Evolutionary conservation across 352 stramenopile species (phyloP).

Genomic region (Albugo candida): DNA sequence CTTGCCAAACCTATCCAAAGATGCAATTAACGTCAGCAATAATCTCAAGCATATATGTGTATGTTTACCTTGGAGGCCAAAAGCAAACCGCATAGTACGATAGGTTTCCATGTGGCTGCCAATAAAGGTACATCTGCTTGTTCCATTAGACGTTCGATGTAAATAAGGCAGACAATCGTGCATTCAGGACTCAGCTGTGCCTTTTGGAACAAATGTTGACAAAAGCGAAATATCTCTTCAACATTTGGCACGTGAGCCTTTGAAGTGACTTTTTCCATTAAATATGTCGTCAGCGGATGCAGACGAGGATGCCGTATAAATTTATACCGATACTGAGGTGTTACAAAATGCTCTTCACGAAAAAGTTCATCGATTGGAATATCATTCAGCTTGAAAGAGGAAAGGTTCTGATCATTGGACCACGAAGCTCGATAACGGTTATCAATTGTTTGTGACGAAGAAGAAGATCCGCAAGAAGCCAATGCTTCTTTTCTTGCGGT

Average conservation of each 20-base stretch:
- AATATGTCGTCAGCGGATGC: constrained; percentile 54
- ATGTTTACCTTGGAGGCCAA: constrained; percentile 88
- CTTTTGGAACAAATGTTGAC: constrained; percentile 91
- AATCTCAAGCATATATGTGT: neutral
- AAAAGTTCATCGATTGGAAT: constrained; percentile 68
- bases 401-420: neutral
- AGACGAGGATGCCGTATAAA: constrained; percentile 55
- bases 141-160: constrained; percentile 98
- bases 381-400: constrained; percentile 40
- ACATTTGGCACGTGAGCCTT: constrained; percentile 74
- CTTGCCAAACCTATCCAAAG: constrained; percentile 84
- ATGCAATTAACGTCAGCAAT: neutral
- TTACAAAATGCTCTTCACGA: constrained; percentile 77
- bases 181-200: constrained; percentile 96
- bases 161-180: constrained; percentile 97
- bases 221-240: constrained; percentile 85
- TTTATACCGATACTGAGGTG: constrained; percentile 77
- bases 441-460: neutral
- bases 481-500: neutral
- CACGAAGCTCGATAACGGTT: neutral
- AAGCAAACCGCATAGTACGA: constrained; percentile 93
- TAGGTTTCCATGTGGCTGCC: constrained; percentile 91
- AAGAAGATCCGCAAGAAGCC: constrained; percentile 4
- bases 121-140: constrained; percentile 89
- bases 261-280: constrained; percentile 68